These are phyloP conservation scores for Kwoniella shivajii DNA, from an alignment of 1,284 basidiomycete species.

Conservation along the genomic window DNA sequence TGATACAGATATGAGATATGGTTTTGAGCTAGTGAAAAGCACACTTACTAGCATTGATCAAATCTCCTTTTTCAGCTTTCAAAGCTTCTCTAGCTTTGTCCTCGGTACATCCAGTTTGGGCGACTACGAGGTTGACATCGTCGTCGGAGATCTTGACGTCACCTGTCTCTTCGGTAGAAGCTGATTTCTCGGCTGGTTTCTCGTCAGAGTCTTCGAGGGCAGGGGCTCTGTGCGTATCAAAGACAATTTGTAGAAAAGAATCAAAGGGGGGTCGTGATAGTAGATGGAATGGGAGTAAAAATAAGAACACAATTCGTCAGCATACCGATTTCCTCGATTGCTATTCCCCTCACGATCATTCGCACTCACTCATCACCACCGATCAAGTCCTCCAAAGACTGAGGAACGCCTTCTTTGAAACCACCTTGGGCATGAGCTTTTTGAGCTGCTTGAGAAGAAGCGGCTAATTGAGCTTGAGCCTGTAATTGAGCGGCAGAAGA, in stretches of 20 bases:
- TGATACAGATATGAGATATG: not conserved
- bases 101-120: conserved; percentile 75
- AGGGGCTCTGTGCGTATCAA: conserved; percentile 60
- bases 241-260: not conserved
- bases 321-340: not conserved
- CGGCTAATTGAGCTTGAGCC: conserved; percentile 79
- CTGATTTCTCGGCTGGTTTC: conserved; percentile 44
- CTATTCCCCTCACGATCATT: not conserved
- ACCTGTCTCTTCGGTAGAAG: conserved; percentile 73
- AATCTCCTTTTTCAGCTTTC: conserved; percentile 84
- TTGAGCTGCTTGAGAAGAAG: conserved; percentile 52
- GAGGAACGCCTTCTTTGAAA: conserved; percentile 59
- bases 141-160: conserved; percentile 73
- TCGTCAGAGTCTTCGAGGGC: conserved; percentile 68
- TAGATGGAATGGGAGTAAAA: not conserved
- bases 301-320: conserved; percentile 1
- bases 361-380: conserved; percentile 62
- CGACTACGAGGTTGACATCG: conserved; percentile 93
- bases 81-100: conserved; percentile 85
- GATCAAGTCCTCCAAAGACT: conserved; percentile 61
- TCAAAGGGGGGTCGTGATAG: not conserved
- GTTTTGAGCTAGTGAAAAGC: not conserved
- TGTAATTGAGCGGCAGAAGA: conserved; percentile 78
- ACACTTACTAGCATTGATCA: conserved; percentile 89
- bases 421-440: conserved; percentile 50